Evolutionary conservation across 495 filamentous ascomycete species (phyloP).

Genomic region (Thermochaetoides thermophila): DNA sequence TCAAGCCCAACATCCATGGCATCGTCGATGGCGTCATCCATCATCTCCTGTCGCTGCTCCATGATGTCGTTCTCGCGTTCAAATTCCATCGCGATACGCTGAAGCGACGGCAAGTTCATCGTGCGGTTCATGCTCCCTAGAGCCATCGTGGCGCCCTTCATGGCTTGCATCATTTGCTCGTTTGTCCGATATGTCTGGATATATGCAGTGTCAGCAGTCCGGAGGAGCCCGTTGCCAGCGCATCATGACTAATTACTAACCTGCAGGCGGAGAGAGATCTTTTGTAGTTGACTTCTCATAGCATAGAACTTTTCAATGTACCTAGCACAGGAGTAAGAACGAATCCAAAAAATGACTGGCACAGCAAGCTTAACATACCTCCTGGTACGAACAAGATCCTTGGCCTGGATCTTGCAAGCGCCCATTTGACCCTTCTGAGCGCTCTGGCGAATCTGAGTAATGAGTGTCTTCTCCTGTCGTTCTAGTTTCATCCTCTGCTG

Average conservation of each 20-base stretch:
- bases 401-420: slow-evolving; percentile 92
- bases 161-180: slow-evolving; percentile 99
- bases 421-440: slow-evolving; percentile 96
- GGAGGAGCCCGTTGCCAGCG: no score
- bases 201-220: no score
- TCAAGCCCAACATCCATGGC: slow-evolving; percentile 85
- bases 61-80: slow-evolving; percentile 98
- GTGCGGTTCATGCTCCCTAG: slow-evolving; percentile 91
- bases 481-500: slow-evolving; percentile 88
- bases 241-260: slow-evolving; percentile 41
- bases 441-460: slow-evolving; percentile 90
- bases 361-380: slow-evolving; percentile 34
- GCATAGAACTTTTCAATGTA: slow-evolving; percentile 97
- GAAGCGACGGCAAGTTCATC: slow-evolving; percentile 91
- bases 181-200: slow-evolving; percentile 86
- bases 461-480: slow-evolving; percentile 94
- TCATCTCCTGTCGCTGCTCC: slow-evolving; percentile 98
- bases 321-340: slow-evolving; percentile 26
- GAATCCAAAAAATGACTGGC: no score
- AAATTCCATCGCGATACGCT: slow-evolving; percentile 98
- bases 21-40: slow-evolving; percentile 99
- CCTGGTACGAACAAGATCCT: slow-evolving; percentile 86
- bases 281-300: slow-evolving; percentile 93
- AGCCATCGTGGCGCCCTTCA: slow-evolving; percentile 91
- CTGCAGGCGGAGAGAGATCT: slow-evolving; percentile 89